Conservation (phyloP, 129 eudicot genomes). For the Smallanthus sonchifolius region DNA sequence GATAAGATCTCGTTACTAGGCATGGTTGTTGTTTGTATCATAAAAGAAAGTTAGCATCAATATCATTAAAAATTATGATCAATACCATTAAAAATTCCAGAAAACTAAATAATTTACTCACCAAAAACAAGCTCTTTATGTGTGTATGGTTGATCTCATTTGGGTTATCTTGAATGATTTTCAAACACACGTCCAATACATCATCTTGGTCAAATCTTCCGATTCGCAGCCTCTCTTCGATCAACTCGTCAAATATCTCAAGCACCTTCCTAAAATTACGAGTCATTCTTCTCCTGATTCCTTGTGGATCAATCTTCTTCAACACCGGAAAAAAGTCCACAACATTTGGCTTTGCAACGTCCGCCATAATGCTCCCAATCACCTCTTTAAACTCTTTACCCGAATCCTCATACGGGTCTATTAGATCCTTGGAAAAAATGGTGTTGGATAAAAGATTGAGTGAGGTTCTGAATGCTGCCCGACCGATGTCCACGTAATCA, state of each 20-base stretch:
- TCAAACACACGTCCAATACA: constrained; percentile 18
- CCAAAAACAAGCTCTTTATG: constrained; percentile 22
- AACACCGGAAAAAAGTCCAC: constrained; percentile 36
- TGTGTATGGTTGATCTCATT: not conserved
- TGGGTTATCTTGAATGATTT: constrained; percentile 13
- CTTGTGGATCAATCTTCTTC: constrained; percentile 22
- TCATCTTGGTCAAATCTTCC: constrained; percentile 4
- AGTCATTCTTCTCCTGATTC: constrained; percentile 11
- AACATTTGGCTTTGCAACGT: constrained; percentile 28
- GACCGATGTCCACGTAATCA: constrained; percentile 45
- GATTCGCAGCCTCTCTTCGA: constrained; percentile 5
- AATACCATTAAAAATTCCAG: too few relatives aligned
- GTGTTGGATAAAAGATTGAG: constrained; percentile 39
- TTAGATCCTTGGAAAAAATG: constrained; percentile 32
- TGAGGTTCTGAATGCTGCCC: constrained; percentile 43
- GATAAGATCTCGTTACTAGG: too few relatives aligned
- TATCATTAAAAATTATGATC: too few relatives aligned
- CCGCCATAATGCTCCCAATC: constrained; percentile 17
- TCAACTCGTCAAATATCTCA: constrained; percentile 6
- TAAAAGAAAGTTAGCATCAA: too few relatives aligned
- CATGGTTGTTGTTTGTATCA: too few relatives aligned
- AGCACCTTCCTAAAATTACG: constrained; percentile 11
- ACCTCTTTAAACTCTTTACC: constrained; percentile 32
- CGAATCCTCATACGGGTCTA: constrained; percentile 27
- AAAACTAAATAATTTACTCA: not conserved